Conservation (phyloP, 2,329 filamentous ascomycete species). For the Trichophyton rubrum region DNA sequence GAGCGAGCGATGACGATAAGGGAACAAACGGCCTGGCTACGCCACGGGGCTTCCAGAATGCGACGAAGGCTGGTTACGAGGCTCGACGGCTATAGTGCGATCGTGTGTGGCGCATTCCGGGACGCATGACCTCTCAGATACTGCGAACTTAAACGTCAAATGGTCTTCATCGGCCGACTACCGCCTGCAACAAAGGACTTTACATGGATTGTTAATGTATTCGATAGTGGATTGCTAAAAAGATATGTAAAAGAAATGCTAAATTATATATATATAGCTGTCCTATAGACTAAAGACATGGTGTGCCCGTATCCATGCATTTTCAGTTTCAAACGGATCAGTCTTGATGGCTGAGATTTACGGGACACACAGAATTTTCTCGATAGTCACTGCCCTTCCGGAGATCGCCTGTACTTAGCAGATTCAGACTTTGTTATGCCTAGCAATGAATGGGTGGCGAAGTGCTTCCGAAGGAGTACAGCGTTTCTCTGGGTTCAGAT, state of each 20-base stretch:
- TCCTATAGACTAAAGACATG: neutral
- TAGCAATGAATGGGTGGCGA: conserved; percentile 68
- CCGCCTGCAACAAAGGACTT: neutral
- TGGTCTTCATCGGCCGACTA: neutral
- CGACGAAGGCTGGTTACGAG: neutral
- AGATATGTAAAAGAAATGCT: neutral
- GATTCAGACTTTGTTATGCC: conserved; percentile 5
- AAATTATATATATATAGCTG: neutral
- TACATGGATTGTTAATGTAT: neutral
- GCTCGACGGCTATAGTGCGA: neutral
- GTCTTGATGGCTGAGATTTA: neutral
- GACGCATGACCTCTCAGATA: neutral
- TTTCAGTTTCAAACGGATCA: neutral
- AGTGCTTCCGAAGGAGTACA: conserved; percentile 77
- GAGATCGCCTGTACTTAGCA: neutral
- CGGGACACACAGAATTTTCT: neutral
- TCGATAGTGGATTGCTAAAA: neutral
- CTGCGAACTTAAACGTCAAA: too few relatives aligned
- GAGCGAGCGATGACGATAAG: neutral
- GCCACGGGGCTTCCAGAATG: neutral
- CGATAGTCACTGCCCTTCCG: neutral
- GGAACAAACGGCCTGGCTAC: neutral
- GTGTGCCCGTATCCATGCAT: neutral
- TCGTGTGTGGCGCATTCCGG: neutral
- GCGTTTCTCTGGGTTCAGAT: conserved; percentile 83